Base-by-base conservation (phyloP, 768 basidiomycete genomes). In the Calocera cornea region DNA sequence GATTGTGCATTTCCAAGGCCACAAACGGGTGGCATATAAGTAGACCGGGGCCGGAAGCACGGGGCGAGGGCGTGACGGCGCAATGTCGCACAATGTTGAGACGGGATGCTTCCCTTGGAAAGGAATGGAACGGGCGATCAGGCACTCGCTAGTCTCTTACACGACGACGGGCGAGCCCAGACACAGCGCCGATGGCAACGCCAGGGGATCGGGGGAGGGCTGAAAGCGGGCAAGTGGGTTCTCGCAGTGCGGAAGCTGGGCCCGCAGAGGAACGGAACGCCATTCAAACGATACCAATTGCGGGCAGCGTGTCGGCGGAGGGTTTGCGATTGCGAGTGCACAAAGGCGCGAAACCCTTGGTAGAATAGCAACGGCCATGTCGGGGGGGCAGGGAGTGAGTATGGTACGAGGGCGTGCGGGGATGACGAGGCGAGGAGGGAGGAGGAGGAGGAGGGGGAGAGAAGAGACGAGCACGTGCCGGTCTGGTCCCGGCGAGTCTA, bases 321-420 rank as follows among this genome's bases (percentile, higher is more conserved):
- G 5, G 2, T 10, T 29, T 5, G 7, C 8, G 14, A 14, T 16
- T 2, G 14, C 11, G 8, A 60, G 54, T 10, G 19, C 19, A 60
- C 54, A 60, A 60, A 16, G 54, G 54, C 54, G 22, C 24, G 54
- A 60, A 50, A 16, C 54, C 54, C 22, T 16, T 2, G 24, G 31
- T 11, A 27, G 54, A 60, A 60, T 60, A 14, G 54, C 54, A 60
- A 60, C 54, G 31, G 14, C 19, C 27, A 60, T 60, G 24, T 60
- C 27, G 31, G 19, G 27, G 22, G 31, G 54, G 31, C 10, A 8
- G 22, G 7, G 54, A 60, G 27, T 60, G 54, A 60, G 54, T 60
- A 60, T 60, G 54, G 31, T 60, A 60, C 54, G 54, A 12, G 54
- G n/a, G n/a, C n/a, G n/a, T n/a, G n/a, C n/a, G n/a, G 54, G 31